Evolutionary conservation across 768 basidiomycete species (phyloP), one percentile per base, ranked within the genome.

Genomic region (Filobasidium wieringae): DNA sequence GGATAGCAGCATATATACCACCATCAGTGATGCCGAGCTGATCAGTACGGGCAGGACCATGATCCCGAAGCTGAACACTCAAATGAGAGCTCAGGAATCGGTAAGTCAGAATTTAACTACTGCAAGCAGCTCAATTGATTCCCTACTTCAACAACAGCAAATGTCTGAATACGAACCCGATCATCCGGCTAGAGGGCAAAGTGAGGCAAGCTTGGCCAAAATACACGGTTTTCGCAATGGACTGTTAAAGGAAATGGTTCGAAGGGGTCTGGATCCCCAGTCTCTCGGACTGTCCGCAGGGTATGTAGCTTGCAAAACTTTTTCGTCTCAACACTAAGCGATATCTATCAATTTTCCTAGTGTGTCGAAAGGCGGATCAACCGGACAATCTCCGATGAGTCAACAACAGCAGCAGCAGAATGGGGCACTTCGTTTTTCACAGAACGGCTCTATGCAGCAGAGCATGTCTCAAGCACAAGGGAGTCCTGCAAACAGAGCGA

Each of bases 61-160:
- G 57, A 51, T 58, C 11, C 57, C 57, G n/a, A 58, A 58, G 31
- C 51, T 58, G 12, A 32, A 34, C 19, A 33, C 57, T 1, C 57
- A 58, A 27, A 27, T 57, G 17, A 50, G 41, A 30, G 47, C 43
- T 22, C 22, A 19, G 22, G 43, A 47, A 27, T 19, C 43, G 17
- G 43, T 47, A 14, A 26, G 43, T 47, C 43, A 27, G 14, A 14
- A 24, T 26, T 4, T 47, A 27, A 22, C 29, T 19, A 9, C 36
- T 37, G 36, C 36, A 37, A 37, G 9, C 36, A 37, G n/a, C 11
- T 37, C n/a, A 9, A 37, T n/a, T 37, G 36, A n/a, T n/a, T 9
- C 3, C 17, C 37, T 17, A 40, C 15, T 40, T 4, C 37, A 11
- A 40, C 17, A n/a, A 4, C 37, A 47, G 43, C 43, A 47, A 6